phyloP scores from a whole-genome alignment of 345 rosid species.

The Jatropha curcas region DNA sequence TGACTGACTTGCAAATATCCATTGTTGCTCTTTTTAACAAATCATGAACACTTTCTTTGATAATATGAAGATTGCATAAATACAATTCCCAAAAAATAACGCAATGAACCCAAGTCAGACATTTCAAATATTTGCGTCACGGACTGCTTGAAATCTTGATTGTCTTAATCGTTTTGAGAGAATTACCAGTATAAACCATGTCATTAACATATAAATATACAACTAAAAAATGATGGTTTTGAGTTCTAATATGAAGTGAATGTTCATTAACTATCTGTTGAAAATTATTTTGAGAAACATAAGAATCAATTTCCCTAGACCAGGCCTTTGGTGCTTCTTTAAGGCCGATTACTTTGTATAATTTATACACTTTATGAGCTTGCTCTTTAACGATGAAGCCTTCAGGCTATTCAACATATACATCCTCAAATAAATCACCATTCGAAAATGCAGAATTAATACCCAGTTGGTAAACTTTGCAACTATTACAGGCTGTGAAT shows the following conservation, averaged over 20 bases:
- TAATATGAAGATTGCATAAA: not conserved
- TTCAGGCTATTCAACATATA: not conserved
- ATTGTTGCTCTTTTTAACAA: not conserved
- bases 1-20: not conserved
- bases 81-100: not conserved
- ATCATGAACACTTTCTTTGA: not conserved
- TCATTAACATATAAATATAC: not conserved
- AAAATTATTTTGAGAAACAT: not conserved
- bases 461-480: not conserved
- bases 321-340: no score
- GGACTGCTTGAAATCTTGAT: no score
- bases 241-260: not conserved
- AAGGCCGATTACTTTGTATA: not conserved
- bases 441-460: not conserved
- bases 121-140: not conserved
- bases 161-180: no score
- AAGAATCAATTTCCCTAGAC: no score
- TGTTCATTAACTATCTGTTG: not conserved
- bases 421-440: not conserved
- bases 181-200: no score
- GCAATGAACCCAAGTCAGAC: not conserved
- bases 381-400: not conserved
- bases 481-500: not conserved
- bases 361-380: not conserved
- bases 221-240: not conserved